Evolutionary conservation across 805 yeast genomes (phyloP).

Genomic region (Candida hungchunana): DNA sequence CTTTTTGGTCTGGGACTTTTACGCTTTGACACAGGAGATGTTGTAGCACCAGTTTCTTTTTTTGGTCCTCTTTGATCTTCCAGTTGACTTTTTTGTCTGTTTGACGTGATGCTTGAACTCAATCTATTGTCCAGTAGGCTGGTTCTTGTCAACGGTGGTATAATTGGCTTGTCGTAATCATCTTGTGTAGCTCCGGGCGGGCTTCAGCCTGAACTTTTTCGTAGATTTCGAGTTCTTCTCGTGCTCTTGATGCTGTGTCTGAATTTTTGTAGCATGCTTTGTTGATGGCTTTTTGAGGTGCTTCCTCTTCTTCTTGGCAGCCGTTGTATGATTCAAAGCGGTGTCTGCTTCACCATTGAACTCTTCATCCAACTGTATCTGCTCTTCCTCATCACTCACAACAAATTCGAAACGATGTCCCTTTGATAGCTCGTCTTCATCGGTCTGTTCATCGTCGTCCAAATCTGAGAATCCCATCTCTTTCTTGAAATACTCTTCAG

Average conservation of each 20-base stretch:
- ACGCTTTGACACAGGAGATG: no score
- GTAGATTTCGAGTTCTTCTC: not conserved
- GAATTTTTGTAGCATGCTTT: not conserved
- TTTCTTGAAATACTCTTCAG: conserved; percentile 9
- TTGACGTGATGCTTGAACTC: no score
- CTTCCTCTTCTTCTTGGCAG: not conserved
- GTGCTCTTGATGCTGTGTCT: not conserved
- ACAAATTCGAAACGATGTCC: conserved; percentile 7
- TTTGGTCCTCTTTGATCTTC: conserved; percentile 1
- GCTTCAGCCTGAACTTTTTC: not conserved
- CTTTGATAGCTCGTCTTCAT: conserved; percentile 1
- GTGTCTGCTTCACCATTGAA: conserved; percentile 2
- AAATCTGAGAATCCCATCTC: conserved; percentile 7
- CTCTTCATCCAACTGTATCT: conserved; percentile 14
- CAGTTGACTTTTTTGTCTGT: not conserved
- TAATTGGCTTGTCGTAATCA: no score
- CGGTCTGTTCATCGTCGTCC: conserved; percentile 1
- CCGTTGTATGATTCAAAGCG: not conserved
- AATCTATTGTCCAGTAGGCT: conserved; percentile 2
- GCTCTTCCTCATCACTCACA: conserved; percentile 17
- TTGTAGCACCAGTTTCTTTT: no score
- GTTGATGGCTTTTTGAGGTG: not conserved
- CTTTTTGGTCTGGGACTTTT: no score
- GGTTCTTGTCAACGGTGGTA: conserved; percentile 8
- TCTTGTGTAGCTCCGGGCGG: not conserved